Evolutionary conservation across 1,284 basidiomycete genomes (phyloP), one percentile per base, ranked within the genome.

Genomic region (Bjerkandera adusta): DNA sequence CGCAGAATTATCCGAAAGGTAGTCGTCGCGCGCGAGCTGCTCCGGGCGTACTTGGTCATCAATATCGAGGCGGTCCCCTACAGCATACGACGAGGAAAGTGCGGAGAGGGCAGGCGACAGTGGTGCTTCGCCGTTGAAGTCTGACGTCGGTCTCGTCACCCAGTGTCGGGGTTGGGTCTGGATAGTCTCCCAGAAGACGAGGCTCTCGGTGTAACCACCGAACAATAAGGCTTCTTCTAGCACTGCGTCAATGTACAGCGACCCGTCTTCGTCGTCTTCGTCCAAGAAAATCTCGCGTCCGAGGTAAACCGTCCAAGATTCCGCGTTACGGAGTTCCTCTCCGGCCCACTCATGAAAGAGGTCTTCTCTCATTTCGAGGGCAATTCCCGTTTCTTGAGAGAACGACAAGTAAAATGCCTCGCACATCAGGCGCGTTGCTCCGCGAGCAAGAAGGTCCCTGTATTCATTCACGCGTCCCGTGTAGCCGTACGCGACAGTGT

Each of bases 371-470:
- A 59, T 67, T n/a, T n/a, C n/a, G 0, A 65, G 65, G n/a, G 64
- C 51, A 49, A 69, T 70, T 1, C 68, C 67, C 5, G 21, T 36
- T 5, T 54, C 43, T 5, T 47, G 4, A 3, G 36, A 48, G 43
- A 58, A 68, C 43, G 60, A 52, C n/a, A 69, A 57, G 32, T 57
- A 20, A 52, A 66, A 70, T 1, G 57, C 57, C 39, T 62, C 59
- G 53, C 65, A 67, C 68, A 70, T 69, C 20, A 57, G 49, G 15
- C 56, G 57, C 13, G 67, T 67, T 4, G 66, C 67, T 1, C 66
- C 68, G 5, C 68, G 62, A 5, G 44, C 43, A 3, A 67, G 43
- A 1, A 70, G 43, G 12, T 27, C 16, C 4, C 18, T n/a, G 26
- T 45, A 49, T n/a, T 30, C 27, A n/a, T 30, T n/a, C 8, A 30